These are phyloP conservation scores for Cryphonectria japonica DNA, from an alignment of 2,329 filamentous ascomycete species.

Conservation along the genomic window DNA sequence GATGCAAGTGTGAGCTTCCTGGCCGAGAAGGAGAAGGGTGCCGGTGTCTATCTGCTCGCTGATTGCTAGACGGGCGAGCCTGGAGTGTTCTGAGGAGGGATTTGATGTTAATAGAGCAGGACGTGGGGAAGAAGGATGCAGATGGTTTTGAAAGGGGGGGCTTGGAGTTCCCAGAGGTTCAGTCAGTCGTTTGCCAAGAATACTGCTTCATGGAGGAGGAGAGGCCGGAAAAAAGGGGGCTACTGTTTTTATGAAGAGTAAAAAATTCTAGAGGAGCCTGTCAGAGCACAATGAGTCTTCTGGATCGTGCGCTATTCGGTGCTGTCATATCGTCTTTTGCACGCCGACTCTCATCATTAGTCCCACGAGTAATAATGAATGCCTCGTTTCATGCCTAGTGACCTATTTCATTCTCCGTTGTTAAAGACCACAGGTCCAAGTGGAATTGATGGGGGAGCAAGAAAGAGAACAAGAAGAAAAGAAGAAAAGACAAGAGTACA, in stretches of 20 bases:
- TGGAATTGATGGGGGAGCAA: not conserved
- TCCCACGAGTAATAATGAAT: not conserved
- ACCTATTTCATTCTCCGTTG: not conserved
- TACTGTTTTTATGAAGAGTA: not conserved
- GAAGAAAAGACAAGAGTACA: not conserved
- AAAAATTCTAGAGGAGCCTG: not conserved
- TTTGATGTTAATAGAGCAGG: not conserved
- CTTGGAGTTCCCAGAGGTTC: not conserved
- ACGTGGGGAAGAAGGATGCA: not conserved
- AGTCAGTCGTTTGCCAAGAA: not conserved
- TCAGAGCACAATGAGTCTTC: not conserved
- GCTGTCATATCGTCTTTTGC: not conserved
- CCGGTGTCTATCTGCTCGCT: slow-evolving; percentile 27
- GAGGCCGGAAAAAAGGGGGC: not conserved
- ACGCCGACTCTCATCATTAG: not conserved
- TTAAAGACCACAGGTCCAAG: not conserved
- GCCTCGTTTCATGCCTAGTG: not conserved
- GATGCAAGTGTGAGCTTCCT: slow-evolving; percentile 27
- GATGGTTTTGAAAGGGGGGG: not conserved
- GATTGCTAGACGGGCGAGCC: slow-evolving; percentile 19
- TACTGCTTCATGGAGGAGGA: not conserved
- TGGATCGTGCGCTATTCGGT: too few relatives aligned
- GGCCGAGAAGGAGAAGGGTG: slow-evolving; percentile 20
- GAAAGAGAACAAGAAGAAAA: not conserved
- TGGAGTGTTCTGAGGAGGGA: not conserved